Percentiles rank a stretch among this genome's conserved stretches.
These are phyloP conservation scores for Platanthera zijinensis DNA, from an alignment of 106 monocot genomes.

Conservation along the genomic window DNA sequence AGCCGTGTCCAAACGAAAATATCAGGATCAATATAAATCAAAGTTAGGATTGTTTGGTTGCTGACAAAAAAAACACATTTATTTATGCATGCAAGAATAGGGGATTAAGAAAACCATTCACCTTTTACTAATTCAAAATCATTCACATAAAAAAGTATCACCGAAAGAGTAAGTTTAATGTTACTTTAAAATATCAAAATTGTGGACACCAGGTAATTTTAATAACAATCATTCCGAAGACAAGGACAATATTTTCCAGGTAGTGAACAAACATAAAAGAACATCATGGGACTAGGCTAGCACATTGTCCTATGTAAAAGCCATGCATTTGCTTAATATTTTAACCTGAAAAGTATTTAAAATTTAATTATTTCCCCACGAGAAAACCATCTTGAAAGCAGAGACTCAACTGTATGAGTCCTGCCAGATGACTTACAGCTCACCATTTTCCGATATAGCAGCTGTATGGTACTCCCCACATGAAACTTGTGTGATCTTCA, in stretches of 20 bases:
- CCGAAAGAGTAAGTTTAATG: too few species aligned
- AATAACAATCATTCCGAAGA: background rate
- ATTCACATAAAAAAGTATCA: too few species aligned
- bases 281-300: background rate
- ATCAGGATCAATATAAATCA: too few species aligned
- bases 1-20: too few species aligned
- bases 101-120: too few species aligned
- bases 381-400: slow-evolving; percentile 29
- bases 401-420: slow-evolving; percentile 20
- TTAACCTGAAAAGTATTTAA: background rate
- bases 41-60: too few species aligned
- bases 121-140: too few species aligned
- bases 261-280: background rate
- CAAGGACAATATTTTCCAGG: background rate
- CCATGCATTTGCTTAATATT: background rate
- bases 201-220: background rate
- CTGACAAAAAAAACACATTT: too few species aligned
- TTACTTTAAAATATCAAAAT: too few species aligned
- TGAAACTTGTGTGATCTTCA: slow-evolving; percentile 73
- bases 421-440: slow-evolving; percentile 89
- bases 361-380: slow-evolving; percentile 6
- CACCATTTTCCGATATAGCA: slow-evolving; percentile 90
- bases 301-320: background rate
- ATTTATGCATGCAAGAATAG: too few species aligned
- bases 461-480: slow-evolving; percentile 96